A percentile compares a stretch with the other conserved stretches of the same genome.
These are phyloP conservation scores for Erysimum pusillum DNA, from an alignment of 441 rosid genomes.

Conservation along the genomic window DNA sequence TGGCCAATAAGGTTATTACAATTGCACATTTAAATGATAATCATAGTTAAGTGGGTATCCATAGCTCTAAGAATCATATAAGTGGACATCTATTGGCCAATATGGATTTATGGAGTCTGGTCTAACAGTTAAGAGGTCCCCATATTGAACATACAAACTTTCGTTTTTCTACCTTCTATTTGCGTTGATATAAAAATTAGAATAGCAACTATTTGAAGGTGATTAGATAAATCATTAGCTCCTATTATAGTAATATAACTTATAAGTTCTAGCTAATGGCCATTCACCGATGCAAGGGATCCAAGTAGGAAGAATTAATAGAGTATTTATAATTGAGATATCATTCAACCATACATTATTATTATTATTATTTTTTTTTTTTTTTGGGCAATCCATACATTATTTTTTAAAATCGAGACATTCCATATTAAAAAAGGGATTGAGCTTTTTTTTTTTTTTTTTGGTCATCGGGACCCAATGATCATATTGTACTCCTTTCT, in stretches of 20 bases:
- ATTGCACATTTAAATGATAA: slow-evolving; percentile 25
- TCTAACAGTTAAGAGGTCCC: slow-evolving; percentile 42
- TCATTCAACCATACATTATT: neutral
- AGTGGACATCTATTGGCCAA: slow-evolving; percentile 46
- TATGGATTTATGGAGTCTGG: slow-evolving; percentile 37
- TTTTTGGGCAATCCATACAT: too few species aligned
- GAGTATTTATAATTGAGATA: neutral
- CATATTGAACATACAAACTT: slow-evolving; percentile 33
- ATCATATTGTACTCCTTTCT: too few species aligned
- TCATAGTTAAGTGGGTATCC: slow-evolving; percentile 43
- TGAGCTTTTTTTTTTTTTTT: too few species aligned
- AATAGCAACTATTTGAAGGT: slow-evolving; percentile 39
- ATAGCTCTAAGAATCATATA: slow-evolving; percentile 43
- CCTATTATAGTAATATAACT: slow-evolving; percentile 19
- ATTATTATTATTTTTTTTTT: too few species aligned
- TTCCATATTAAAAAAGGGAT: neutral
- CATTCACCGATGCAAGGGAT: slow-evolving; percentile 41
- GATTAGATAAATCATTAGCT: slow-evolving; percentile 47
- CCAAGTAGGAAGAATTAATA: slow-evolving; percentile 26
- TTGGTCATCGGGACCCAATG: too few species aligned
- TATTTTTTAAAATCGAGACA: too few species aligned
- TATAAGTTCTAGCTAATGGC: slow-evolving; percentile 38
- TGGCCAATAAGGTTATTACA: slow-evolving; percentile 40
- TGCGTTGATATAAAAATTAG: neutral
- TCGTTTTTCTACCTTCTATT: neutral